A percentile compares a stretch with the other conserved stretches of the same genome.
Evolutionary conservation across 257 asterid genomes (phyloP).

Genomic region (Primulina eburnea): DNA sequence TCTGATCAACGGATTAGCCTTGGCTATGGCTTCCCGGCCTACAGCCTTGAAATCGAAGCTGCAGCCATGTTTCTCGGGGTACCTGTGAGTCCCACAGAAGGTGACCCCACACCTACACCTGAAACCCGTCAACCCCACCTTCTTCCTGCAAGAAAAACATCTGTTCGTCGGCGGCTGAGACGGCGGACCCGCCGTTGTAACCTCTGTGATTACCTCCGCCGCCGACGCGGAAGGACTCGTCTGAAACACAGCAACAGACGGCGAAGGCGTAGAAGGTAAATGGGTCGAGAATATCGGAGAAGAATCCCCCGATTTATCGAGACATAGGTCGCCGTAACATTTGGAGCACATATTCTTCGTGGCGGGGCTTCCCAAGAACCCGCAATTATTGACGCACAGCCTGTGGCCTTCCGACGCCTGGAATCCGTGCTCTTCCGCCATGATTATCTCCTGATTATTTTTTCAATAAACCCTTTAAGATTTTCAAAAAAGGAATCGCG

Average conservation of each 20-base stretch:
- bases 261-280: slow-evolving; percentile 19
- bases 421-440: slow-evolving; percentile 90
- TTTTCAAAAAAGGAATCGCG: not conserved
- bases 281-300: slow-evolving; percentile 22
- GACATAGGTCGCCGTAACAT: slow-evolving; percentile 56
- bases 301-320: slow-evolving; percentile 31
- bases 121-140: slow-evolving; percentile 81
- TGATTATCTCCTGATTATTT: slow-evolving; percentile 13
- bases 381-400: slow-evolving; percentile 76
- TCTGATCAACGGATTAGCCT: slow-evolving; percentile 73
- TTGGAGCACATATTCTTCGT: slow-evolving; percentile 76
- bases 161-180: slow-evolving; percentile 44
- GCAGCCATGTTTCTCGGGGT: slow-evolving; percentile 86
- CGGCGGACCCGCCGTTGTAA: slow-evolving; percentile 26
- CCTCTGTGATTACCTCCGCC: too few relatives aligned
- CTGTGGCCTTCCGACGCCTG: slow-evolving; percentile 78
- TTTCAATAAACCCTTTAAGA: not conserved
- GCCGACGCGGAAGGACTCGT: slow-evolving; percentile 18
- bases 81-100: slow-evolving; percentile 81
- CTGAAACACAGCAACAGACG: slow-evolving; percentile 3
- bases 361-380: slow-evolving; percentile 78
- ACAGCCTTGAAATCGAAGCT: slow-evolving; percentile 65
- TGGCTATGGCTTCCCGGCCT: slow-evolving; percentile 88
- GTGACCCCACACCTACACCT: slow-evolving; percentile 81
- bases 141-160: slow-evolving; percentile 68